Base-by-base conservation (phyloP, 208 protist species). In the Acanthamoeba quina region DNA sequence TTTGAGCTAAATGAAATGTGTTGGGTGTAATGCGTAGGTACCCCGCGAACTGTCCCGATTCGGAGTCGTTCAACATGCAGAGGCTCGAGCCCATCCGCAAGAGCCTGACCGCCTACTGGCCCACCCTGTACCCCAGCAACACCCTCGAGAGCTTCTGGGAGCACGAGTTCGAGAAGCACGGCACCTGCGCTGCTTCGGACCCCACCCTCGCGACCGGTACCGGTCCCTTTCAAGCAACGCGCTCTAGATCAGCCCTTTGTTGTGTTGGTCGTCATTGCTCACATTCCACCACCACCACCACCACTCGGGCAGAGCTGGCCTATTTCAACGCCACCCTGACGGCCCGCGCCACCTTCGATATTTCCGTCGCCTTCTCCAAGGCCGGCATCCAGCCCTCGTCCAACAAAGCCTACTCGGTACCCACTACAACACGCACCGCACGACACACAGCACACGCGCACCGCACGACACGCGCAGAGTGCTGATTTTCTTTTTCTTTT, bases 71-170 rank as follows among this genome's bases (percentile, higher is more conserved):
- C 60, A 44, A 41, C 24, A 74, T 91, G 62, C 31, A 74, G 56
- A 91, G 85, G 62, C 56, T 91, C 10, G 41, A 66, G 85, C 85
- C 85, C 58, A 91, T 91, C 26, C 37, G 26, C 26, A 91, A 91
- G 85, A 31, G 15, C 62, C n/a, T 91, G 26, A 68, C 52, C 34
- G 62, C 64, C 85, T 91, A 74, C 85, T 91, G 85, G 85, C 85
- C 85, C 41, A 91, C 85, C 41, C 85, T 91, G 37, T 91, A 56
- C 64, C 4, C 58, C n/a, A 56, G 41, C 62, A 91, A 91, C 64
- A 29, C 85, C 3, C 85, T 91, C 58, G 62, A 91, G 62, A 91
- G 68, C 90, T 94, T 94, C 74, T 94, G 90, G 90, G 90, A 62
- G 54, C 90, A 94, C 56, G 90, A 94, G 47, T 94, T 47, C 34